These are phyloP conservation scores for Suhomyces maxii DNA, from an alignment of 1,139 yeast genomes.

Conservation along the genomic window DNA sequence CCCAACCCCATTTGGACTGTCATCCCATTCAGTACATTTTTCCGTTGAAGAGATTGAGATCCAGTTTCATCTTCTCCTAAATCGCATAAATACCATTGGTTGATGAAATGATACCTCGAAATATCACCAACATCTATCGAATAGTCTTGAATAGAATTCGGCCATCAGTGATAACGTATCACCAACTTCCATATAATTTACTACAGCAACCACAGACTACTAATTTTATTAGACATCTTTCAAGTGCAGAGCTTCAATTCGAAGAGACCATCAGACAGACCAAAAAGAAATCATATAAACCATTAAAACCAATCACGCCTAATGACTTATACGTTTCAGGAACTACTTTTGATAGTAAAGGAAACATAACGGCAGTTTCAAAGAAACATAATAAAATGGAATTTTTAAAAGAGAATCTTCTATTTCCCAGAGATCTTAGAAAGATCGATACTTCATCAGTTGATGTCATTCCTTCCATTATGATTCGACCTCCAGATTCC, in stretches of 20 bases:
- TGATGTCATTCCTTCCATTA: conserved; percentile 86
- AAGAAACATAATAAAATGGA: conserved; percentile 77
- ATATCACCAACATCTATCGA: neutral
- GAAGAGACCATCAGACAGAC: neutral
- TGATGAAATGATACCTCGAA: neutral
- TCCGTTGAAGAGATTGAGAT: too few species aligned
- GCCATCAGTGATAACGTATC: too few species aligned
- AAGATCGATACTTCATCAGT: conserved; percentile 87
- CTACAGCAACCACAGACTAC: neutral
- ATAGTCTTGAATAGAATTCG: too few species aligned
- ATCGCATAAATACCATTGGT: too few species aligned
- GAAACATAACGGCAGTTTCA: conserved; percentile 72
- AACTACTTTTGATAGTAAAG: conserved; percentile 71
- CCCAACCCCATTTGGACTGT: too few species aligned
- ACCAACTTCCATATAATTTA: too few species aligned
- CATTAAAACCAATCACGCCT: conserved; percentile 56
- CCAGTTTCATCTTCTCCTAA: too few species aligned
- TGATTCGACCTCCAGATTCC: conserved; percentile 70
- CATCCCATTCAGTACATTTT: too few species aligned
- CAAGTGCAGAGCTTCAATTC: neutral
- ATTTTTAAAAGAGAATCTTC: conserved; percentile 70
- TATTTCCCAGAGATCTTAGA: conserved; percentile 79
- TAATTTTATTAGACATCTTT: neutral
- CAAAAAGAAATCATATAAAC: conserved; percentile 1
- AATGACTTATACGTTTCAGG: conserved; percentile 61